Evolutionary conservation across 1,284 basidiomycete species (phyloP).

Genomic region (Somion occarium): DNA sequence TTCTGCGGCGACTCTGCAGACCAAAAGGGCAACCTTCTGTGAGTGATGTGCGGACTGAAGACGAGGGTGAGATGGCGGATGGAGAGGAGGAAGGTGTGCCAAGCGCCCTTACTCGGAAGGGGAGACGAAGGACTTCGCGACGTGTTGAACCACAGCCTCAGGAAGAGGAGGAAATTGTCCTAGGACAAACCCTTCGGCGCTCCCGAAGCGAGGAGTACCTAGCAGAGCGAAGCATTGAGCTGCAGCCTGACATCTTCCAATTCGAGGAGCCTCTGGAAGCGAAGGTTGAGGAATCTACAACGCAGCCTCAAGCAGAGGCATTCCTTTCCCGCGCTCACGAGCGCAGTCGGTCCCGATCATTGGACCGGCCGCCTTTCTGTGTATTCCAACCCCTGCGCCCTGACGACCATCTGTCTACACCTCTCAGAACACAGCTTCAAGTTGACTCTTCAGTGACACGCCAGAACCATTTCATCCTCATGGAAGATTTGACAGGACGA

Average conservation of each 20-base stretch:
- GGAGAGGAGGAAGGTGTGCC: conserved; percentile 39
- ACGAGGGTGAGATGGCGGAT: conserved; percentile 38
- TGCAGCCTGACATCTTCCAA: conserved; percentile 16
- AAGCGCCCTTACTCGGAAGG: conserved; percentile 12
- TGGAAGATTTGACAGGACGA: conserved; percentile 98
- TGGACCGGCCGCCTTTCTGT: conserved; percentile 26
- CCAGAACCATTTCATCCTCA: conserved; percentile 96
- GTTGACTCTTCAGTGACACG: conserved; percentile 50
- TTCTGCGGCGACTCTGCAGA: conserved; percentile 60
- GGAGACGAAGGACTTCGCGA: conserved; percentile 29
- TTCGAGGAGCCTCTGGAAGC: conserved; percentile 13
- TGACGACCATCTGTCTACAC: conserved; percentile 28
- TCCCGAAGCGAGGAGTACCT: conserved; percentile 58
- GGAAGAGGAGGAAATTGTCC: conserved; percentile 23
- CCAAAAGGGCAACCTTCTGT: conserved; percentile 40
- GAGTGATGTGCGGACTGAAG: conserved; percentile 29
- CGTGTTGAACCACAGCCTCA: conserved; percentile 33
- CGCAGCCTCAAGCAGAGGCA: conserved; percentile 15
- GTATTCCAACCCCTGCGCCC: conserved; percentile 18
- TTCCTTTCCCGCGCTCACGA: conserved; percentile 31
- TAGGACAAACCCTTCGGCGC: conserved; percentile 44
- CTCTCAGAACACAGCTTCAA: conserved; percentile 2
- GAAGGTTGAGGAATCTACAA: conserved; percentile 2
- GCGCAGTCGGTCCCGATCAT: conserved; percentile 55
- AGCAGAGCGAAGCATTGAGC: conserved; percentile 25